Base-by-base conservation (phyloP, 208 protist genomes). In the Leishmania major region DNA sequence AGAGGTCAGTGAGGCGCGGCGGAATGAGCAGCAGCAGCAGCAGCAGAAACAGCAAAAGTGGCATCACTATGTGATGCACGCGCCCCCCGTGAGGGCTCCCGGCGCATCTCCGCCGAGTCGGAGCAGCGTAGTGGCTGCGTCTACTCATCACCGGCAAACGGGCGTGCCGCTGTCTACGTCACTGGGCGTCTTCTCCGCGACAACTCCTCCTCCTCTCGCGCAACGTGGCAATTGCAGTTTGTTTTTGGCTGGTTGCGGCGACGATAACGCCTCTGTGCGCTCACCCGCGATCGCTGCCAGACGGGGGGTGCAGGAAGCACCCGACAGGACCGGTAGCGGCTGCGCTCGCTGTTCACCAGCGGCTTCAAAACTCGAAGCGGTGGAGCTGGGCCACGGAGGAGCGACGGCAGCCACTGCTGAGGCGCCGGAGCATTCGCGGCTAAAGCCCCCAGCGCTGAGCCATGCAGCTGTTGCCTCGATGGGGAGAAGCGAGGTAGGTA, bases 11-110 rank as follows among this genome's bases (percentile, higher is more conserved):
- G 57, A 78, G 53, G 55, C 22, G 57, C 25, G 40, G 8, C 75
- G 47, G 10, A 6, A 31, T 51, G 37, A 40, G 37, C 31, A 3
- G 51, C 37, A 47, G 8, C 25, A 40, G 8, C 25, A 40, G 15
- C 51, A 31, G 22, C 57, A 31, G 51, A 55, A 55, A 22, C 17
- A 8, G 31, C 43, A 37, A 19, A 75, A 62, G 37, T 37, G 53
- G 13, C 77, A 15, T n/a, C 75, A 77, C 53, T 85, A 82, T 47
- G 64, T 72, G 70, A 11, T 1, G 43, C 76, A 79, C 64, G 62
- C 75, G 17, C 79, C 82, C 6, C 53, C 77, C 1, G 40, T 49
- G n/a, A 82, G 43, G 77, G 1, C 40, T 15, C 28, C 53, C 25
- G 43, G 25, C 35, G 37, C 37, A 3, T 67, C 75, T 43, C 57